Evolutionary conservation across 1,284 basidiomycete genomes (phyloP), one percentile per base, ranked within the genome.

Genomic region (Papiliotrema terrestris): DNA sequence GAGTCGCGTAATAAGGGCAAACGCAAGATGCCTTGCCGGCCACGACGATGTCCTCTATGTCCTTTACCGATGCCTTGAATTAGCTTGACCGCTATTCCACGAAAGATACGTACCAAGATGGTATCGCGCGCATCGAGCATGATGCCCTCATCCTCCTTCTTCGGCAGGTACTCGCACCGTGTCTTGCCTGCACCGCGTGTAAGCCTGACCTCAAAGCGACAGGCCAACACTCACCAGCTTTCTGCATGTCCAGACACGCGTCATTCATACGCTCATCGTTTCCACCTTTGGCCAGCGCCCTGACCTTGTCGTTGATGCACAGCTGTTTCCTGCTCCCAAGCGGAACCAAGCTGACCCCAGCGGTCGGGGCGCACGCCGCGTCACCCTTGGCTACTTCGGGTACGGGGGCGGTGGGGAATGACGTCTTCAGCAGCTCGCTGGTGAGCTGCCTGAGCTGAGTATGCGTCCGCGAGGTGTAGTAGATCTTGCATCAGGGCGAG

Each of bases 381-480:
- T 41, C 42, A 13, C 44, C 39, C 19, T 39, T n/a, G 6, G 41
- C 37, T n/a, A 37, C 20, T 38, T 15, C 17, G 23, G 29, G 19
- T 11, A 36, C 20, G 8, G 45, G 26, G 41, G 57, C 25, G 29
- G 5, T 11, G 6, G 62, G 66, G 48, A 74, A 77, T 29, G 55
- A 69, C 48, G 70, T 84, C 67, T 87, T 90, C 38, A 81, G 82
- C 8, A 98, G 80, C 73, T 98, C 96, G 4, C 87, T 84, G 13
- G 95, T 81, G 14, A 98, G 83, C 72, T 98, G 95, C 1, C 91
- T 83, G 2, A 98, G 83, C 69, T 98, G 95, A 2, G 91, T 92
- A 75, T 98, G 95, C 0, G 95, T 98, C 29, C 96, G 82, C 0
- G 94, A 97, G 0, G 92, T 89, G 71, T 94, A 97, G 71, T 87